A percentile compares a stretch with the other conserved stretches of the same genome.
These are phyloP conservation scores for Dendrothele bispora DNA, from an alignment of 768 basidiomycete species.

Conservation along the genomic window DNA sequence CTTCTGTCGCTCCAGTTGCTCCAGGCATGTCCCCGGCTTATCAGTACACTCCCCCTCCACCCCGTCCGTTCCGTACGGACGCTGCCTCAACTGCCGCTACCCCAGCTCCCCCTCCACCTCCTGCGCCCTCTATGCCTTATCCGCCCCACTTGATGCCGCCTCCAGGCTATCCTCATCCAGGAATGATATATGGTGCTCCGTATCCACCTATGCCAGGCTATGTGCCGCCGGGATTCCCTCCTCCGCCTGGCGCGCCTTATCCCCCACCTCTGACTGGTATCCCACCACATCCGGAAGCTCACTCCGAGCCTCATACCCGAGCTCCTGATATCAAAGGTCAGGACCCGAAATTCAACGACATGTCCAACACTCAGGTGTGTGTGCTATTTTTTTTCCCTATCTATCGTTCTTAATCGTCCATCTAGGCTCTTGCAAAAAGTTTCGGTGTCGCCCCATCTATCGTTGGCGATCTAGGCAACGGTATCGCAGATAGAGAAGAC, in stretches of 20 bases:
- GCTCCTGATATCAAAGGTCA: slow-evolving; percentile 57
- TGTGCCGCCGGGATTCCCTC: slow-evolving; percentile 29
- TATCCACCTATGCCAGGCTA: slow-evolving; percentile 38
- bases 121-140: slow-evolving; percentile 28
- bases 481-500: slow-evolving; percentile 49
- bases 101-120: slow-evolving; percentile 25
- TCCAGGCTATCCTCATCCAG: slow-evolving; percentile 45
- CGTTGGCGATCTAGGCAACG: slow-evolving; percentile 48
- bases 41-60: no score
- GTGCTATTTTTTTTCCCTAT: no score
- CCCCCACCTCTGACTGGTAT: slow-evolving; percentile 23
- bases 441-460: slow-evolving; percentile 79
- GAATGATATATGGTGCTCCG: slow-evolving; percentile 32
- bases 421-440: slow-evolving; percentile 72
- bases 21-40: no score
- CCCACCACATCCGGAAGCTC: slow-evolving; percentile 12
- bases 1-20: slow-evolving; percentile 22
- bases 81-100: slow-evolving; percentile 20
- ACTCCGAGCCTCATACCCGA: slow-evolving; percentile 18
- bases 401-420: no score
- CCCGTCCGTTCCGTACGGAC: slow-evolving; percentile 30
- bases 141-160: no score
- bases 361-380: slow-evolving; percentile 75
- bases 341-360: slow-evolving; percentile 78
- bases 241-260: slow-evolving; percentile 17